These are phyloP conservation scores for Ceratobasidium theobromae DNA, from an alignment of 1,284 basidiomycete species.

Conservation along the genomic window DNA sequence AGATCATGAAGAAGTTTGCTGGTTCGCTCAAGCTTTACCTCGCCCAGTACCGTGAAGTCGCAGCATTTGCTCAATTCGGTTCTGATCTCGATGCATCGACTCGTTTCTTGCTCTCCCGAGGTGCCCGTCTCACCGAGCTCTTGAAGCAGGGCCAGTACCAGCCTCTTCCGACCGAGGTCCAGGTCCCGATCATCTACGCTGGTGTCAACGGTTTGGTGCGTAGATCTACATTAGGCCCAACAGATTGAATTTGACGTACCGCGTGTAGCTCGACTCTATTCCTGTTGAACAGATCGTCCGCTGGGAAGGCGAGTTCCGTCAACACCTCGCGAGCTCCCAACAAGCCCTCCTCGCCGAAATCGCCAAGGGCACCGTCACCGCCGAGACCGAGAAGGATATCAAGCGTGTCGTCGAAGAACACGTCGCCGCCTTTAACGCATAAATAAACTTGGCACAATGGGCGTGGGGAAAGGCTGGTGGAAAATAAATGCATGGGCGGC, in stretches of 20 bases:
- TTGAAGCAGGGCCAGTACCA: constrained; percentile 99
- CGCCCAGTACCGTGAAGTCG: constrained; percentile 99
- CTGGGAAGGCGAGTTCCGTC: constrained; percentile 91
- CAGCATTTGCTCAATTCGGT: constrained; percentile 99
- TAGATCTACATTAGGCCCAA: constrained; percentile 38
- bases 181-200: constrained; percentile 98
- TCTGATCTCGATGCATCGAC: constrained; percentile 99
- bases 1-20: constrained; percentile 99
- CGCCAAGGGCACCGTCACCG: constrained; percentile 76
- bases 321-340: constrained; percentile 73
- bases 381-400: constrained; percentile 89
- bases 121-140: constrained; percentile 97
- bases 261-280: constrained; percentile 76
- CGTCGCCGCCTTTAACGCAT: constrained; percentile 74
- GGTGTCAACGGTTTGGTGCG: constrained; percentile 96
- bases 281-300: constrained; percentile 92
- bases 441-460: neutral
- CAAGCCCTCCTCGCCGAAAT: constrained; percentile 77
- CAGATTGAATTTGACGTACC: constrained; percentile 32
- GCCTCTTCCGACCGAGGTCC: constrained; percentile 87
- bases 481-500: constrained; percentile 2
- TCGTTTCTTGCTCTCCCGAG: constrained; percentile 94
- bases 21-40: constrained; percentile 99
- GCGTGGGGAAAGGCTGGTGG: neutral
- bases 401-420: constrained; percentile 81